phyloP scores from a whole-genome alignment of 2,329 filamentous ascomycete species.

The Cladosporium velox region DNA sequence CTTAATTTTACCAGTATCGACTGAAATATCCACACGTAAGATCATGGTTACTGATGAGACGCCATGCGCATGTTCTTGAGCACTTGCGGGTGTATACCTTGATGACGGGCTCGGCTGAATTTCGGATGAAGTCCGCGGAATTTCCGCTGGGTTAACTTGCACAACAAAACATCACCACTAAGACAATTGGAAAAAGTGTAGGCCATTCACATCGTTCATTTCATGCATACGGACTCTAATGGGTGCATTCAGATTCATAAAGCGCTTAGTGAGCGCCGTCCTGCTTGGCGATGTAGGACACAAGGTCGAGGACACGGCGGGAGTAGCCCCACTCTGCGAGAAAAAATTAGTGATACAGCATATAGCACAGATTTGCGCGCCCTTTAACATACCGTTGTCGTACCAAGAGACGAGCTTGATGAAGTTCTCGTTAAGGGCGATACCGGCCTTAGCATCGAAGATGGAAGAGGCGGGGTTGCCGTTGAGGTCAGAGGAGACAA shows the following conservation, averaged over 20 bases:
- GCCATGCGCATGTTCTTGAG: not conserved
- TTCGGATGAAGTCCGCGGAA: not conserved
- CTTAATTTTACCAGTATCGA: not conserved
- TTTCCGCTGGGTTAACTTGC: too few species aligned
- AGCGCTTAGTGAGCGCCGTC: constrained; percentile 37
- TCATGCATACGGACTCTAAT: constrained; percentile 13
- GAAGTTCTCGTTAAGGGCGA: constrained; percentile 97
- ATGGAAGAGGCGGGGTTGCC: constrained; percentile 94
- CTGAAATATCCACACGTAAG: not conserved
- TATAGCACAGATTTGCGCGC: too few species aligned
- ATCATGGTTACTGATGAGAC: not conserved
- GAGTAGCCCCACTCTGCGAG: constrained; percentile 99
- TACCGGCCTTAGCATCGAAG: constrained; percentile 99
- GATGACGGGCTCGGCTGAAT: not conserved
- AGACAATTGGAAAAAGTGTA: not conserved
- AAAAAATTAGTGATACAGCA: too few species aligned
- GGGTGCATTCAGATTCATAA: not conserved
- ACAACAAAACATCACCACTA: too few species aligned
- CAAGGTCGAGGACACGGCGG: constrained; percentile 65
- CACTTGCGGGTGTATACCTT: not conserved
- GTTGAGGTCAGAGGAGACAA: constrained; percentile 92
- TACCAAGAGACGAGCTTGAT: constrained; percentile 90
- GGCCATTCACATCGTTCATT: constrained; percentile 5
- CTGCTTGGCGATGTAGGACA: constrained; percentile 45
- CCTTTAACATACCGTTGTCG: not conserved